Percentiles rank a stretch among this genome's conserved stretches.
Conservation (phyloP, 345 rosid species). For the Populus ilicifolia region DNA sequence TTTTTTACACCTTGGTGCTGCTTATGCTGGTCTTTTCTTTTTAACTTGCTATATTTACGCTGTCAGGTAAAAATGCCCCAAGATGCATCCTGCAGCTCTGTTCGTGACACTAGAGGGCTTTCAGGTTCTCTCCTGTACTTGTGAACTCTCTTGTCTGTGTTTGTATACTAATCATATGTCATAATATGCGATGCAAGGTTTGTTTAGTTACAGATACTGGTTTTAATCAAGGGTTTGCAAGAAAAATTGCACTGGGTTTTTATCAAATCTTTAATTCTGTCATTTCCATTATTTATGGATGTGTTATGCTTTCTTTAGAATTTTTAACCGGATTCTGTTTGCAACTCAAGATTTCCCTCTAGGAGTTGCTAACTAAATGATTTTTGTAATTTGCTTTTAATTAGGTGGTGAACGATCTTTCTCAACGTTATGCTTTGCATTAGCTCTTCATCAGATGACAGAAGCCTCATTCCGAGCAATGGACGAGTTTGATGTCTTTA, state of each 20-base stretch:
- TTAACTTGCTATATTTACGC: background rate
- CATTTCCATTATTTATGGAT: too few relatives aligned
- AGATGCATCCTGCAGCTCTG: slow-evolving; percentile 69
- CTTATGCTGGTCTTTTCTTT: background rate
- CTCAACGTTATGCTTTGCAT: slow-evolving; percentile 88
- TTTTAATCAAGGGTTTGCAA: background rate
- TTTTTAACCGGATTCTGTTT: background rate
- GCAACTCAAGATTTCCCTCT: background rate
- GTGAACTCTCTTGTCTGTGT: background rate
- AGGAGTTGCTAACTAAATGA: background rate
- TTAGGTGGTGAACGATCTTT: slow-evolving; percentile 97
- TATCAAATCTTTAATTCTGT: too few relatives aligned
- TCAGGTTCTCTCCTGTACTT: slow-evolving; percentile 47
- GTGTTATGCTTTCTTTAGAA: background rate
- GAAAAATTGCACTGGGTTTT: background rate
- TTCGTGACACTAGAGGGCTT: slow-evolving; percentile 90
- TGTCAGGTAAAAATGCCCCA: slow-evolving; percentile 95
- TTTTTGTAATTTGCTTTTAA: slow-evolving; percentile 14
- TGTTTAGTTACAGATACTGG: background rate
- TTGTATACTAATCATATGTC: background rate
- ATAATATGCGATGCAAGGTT: background rate
- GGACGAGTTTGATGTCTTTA: slow-evolving; percentile 98
- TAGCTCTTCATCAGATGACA: slow-evolving; percentile 89
- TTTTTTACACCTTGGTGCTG: background rate
- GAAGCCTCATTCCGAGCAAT: slow-evolving; percentile 96